Evolutionary conservation across 176 grass and related monocot species (phyloP).

Genomic region (Luzula sylvatica): DNA sequence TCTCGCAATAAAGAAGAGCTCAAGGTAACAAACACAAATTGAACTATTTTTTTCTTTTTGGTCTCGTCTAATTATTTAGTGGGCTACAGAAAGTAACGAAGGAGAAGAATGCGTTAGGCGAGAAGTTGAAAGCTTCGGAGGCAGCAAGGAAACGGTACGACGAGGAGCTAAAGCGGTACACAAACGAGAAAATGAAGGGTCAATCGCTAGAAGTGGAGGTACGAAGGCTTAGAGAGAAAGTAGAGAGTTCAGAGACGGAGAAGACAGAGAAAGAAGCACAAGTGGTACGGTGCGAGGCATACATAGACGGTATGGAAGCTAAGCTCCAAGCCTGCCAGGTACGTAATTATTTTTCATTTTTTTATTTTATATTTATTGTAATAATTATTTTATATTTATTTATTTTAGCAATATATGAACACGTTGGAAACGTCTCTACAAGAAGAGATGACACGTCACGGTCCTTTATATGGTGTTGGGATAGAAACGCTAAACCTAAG

Average conservation of each 20-base stretch:
- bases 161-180: constrained; percentile 75
- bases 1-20: constrained; percentile 65
- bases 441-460: constrained; percentile 91
- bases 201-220: constrained; percentile 76
- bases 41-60: too few relatives aligned
- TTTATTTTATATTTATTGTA: too few relatives aligned
- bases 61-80: constrained; percentile 8
- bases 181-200: constrained; percentile 49
- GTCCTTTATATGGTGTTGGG: constrained; percentile 64
- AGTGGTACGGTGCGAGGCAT: constrained; percentile 68
- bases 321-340: constrained; percentile 91
- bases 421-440: constrained; percentile 77
- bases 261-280: constrained; percentile 90
- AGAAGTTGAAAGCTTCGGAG: constrained; percentile 72
- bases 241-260: constrained; percentile 62
- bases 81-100: constrained; percentile 62
- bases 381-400: constrained; percentile 6
- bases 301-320: constrained; percentile 84
- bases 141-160: constrained; percentile 61
- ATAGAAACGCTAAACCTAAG: constrained; percentile 55
- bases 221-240: constrained; percentile 50
- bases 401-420: constrained; percentile 84
- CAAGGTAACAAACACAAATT: constrained; percentile 35
- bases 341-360: background rate
- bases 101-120: constrained; percentile 76